phyloP scores from a whole-genome alignment of 108 stramenopile species.

The Asterionellopsis glacialis region DNA sequence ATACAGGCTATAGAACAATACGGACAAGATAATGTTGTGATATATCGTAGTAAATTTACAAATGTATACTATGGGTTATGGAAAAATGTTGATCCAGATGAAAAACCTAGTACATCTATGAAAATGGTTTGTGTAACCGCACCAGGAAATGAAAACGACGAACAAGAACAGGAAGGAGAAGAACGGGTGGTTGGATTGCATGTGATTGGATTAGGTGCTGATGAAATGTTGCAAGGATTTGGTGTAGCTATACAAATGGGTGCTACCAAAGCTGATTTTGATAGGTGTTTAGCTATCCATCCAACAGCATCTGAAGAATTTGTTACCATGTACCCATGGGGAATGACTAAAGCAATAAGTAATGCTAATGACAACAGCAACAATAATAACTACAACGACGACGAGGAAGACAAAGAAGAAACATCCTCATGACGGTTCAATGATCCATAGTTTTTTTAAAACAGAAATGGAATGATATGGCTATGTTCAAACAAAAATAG shows the following conservation, averaged over 20 bases:
- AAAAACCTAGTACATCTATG: constrained; percentile 92
- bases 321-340: constrained; percentile 85
- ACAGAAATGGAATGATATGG: no score
- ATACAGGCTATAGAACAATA: constrained; percentile 78
- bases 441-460: no score
- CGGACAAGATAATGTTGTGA: constrained; percentile 84
- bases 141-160: no score
- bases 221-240: constrained; percentile 96
- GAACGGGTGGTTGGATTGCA: constrained; percentile 93
- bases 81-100: constrained; percentile 73
- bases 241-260: constrained; percentile 68
- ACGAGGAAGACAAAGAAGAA: no score
- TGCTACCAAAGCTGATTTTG: constrained; percentile 96
- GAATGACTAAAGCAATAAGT: constrained; percentile 33
- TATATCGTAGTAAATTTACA: constrained; percentile 87
- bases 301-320: constrained; percentile 91
- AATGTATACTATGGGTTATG: constrained; percentile 89
- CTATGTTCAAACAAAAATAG: no score
- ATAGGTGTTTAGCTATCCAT: constrained; percentile 91
- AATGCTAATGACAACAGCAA: constrained; percentile 14
- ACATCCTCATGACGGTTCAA: no score
- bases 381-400: no score
- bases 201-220: constrained; percentile 89
- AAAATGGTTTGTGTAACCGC: constrained; percentile 75
- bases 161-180: constrained; percentile 11